Percentiles rank a stretch among this genome's conserved stretches.
phyloP scores from a whole-genome alignment of 2,329 filamentous ascomycete genomes.

The Aspergillus sclerotialis region DNA sequence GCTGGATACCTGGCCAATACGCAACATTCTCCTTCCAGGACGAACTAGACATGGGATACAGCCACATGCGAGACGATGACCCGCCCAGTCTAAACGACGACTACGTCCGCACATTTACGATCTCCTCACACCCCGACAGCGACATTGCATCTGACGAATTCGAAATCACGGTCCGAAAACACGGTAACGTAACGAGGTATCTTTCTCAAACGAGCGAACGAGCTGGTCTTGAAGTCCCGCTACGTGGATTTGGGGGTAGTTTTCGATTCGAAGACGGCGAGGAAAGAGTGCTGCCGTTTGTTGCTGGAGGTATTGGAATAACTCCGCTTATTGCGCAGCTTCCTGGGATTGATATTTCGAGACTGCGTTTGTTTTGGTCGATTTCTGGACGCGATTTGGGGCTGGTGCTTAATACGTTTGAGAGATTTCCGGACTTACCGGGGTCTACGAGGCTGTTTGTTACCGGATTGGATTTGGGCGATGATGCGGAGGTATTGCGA shows the following conservation, averaged over 20 bases:
- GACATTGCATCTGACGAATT: constrained; percentile 44
- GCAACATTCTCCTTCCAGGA: constrained; percentile 65
- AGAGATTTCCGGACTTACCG: constrained; percentile 46
- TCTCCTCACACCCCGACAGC: constrained; percentile 54
- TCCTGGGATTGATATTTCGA: constrained; percentile 40
- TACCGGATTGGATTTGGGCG: constrained; percentile 40
- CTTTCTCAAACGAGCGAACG: constrained; percentile 53
- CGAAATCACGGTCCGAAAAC: constrained; percentile 64
- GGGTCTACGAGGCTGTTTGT: constrained; percentile 55
- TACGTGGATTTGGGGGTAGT: constrained; percentile 67
- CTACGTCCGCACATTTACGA: constrained; percentile 74
- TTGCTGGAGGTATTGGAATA: constrained; percentile 76
- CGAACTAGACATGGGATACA: constrained; percentile 66
- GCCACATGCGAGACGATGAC: constrained; percentile 77
- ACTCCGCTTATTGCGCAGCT: constrained; percentile 71
- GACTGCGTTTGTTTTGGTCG: constrained; percentile 62
- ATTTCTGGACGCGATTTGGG: constrained; percentile 55
- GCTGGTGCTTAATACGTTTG: constrained; percentile 55
- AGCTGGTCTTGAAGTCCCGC: constrained; percentile 53
- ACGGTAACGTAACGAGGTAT: constrained; percentile 62
- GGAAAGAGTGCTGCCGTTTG: constrained; percentile 48
- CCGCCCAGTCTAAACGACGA: constrained; percentile 78
- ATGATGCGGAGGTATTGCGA: constrained; percentile 28
- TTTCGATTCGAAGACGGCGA: constrained; percentile 40
- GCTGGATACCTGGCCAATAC: constrained; percentile 68